Evolutionary conservation across 2,329 filamentous ascomycete genomes (phyloP).

Genomic region (Leptographium radiaticola): DNA sequence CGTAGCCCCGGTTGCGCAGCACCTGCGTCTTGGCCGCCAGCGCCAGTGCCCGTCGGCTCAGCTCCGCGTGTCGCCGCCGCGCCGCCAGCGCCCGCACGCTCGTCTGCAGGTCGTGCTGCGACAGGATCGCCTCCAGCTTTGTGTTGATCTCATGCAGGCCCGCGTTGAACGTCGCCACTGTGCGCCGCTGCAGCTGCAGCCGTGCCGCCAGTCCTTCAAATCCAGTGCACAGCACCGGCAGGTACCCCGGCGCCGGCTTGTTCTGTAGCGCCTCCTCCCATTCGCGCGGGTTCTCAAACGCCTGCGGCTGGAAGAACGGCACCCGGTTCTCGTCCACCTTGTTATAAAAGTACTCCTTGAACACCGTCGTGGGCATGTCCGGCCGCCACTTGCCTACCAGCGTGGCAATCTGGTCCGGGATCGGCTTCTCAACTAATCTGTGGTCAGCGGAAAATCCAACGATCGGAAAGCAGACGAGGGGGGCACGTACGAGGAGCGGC

Average conservation of each 20-base stretch:
- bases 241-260: conserved; percentile 63
- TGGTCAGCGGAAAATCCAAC: not conserved
- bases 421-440: conserved; percentile 50
- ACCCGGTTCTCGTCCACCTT: conserved; percentile 60
- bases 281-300: conserved; percentile 59
- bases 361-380: conserved; percentile 51
- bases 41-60: conserved; percentile 59
- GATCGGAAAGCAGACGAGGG: not conserved
- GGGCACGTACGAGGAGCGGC: conserved; percentile 28
- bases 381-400: conserved; percentile 66
- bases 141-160: conserved; percentile 70
- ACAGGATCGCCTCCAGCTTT: conserved; percentile 56
- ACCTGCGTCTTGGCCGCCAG: conserved; percentile 72
- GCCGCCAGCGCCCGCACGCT: conserved; percentile 63
- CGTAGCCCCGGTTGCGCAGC: conserved; percentile 67
- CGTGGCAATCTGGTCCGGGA: conserved; percentile 59
- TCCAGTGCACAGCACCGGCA: conserved; percentile 64
- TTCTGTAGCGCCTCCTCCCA: conserved; percentile 77
- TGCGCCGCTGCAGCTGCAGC: conserved; percentile 57
- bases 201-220: conserved; percentile 61
- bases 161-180: conserved; percentile 55
- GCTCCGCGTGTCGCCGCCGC: conserved; percentile 55
- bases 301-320: conserved; percentile 61
- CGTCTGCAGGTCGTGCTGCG: conserved; percentile 63
- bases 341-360: conserved; percentile 83